Conservation (phyloP, 1,139 yeast genomes). For the Taphrina betulina region DNA sequence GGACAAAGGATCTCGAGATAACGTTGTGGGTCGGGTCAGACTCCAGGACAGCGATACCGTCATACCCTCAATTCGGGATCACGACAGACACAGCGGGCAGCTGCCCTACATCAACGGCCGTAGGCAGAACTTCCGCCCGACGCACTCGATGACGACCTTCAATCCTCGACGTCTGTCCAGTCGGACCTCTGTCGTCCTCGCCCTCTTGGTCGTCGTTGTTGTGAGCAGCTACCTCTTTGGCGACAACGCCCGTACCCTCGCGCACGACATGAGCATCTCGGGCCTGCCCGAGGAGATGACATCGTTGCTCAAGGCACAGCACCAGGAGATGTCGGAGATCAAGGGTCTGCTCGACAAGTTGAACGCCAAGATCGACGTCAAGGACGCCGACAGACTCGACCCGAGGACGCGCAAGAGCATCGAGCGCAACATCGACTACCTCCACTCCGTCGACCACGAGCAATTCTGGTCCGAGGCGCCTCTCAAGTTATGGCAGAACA, state of each 20-base stretch:
- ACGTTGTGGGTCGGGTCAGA: no score
- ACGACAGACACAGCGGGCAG: no score
- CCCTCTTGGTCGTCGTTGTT: neutral
- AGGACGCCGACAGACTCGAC: constrained; percentile 14
- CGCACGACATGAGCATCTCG: constrained; percentile 13
- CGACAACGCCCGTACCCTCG: constrained; percentile 15
- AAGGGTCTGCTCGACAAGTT: constrained; percentile 17
- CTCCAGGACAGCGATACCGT: no score
- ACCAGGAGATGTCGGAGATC: constrained; percentile 21
- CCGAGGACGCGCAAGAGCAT: constrained; percentile 20
- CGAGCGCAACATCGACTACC: constrained; percentile 31
- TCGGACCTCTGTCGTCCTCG: constrained; percentile 6
- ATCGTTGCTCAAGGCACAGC: constrained; percentile 13
- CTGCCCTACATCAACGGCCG: no score
- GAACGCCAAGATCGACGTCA: constrained; percentile 19
- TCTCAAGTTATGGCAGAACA: constrained; percentile 30
- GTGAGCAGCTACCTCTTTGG: constrained; percentile 5
- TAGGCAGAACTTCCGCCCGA: no score
- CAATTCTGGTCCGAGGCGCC: constrained; percentile 31
- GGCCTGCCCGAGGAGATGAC: constrained; percentile 20
- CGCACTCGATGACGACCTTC: neutral
- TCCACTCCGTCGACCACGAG: constrained; percentile 33
- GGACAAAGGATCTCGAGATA: no score
- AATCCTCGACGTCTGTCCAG: constrained; percentile 6
- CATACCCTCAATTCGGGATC: no score